Evolutionary conservation across 2,329 filamentous ascomycete genomes (phyloP), one percentile per base, ranked within the genome.

Genomic region (Fusarium sulawesiense): DNA sequence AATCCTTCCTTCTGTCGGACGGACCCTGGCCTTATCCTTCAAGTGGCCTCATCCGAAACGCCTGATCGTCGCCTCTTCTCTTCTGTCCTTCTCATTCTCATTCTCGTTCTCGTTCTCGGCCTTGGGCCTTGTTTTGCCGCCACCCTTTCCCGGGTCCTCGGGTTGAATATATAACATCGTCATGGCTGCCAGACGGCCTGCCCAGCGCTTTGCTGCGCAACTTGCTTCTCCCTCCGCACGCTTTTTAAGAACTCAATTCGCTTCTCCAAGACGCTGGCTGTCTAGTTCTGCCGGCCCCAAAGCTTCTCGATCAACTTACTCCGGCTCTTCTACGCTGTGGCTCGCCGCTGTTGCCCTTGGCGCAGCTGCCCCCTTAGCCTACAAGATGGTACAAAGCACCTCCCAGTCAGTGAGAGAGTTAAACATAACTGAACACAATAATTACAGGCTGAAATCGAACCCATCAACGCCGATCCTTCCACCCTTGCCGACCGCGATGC

Each of bases 401-500:
- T 44, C 30, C 18, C 27, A 9, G n/a, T 47, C 54, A 42, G 32
- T 16, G 18, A 40, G 30, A 49, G 37, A 45, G 21, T 11, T 63
- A 60, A 66, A 72, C 41, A 66, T 73, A 44, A 53, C 74, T 71
- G n/a, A 73, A 25, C 20, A n/a, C 20, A 21, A 25, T 20, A 30
- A 55, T 49, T 16, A 32, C 74, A 88, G 84, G 78, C 82, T 56
- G 73, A 78, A 64, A 77, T 80, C 53, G 80, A 83, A 60, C 78
- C 82, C 55, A 73, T 81, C 60, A 79, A 82, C 57, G 82, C 88
- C 76, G 92, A 94, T 74, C 77, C 83, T 48, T 86, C 92, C 30
- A 88, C 91, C 42, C 92, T 98, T 72, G 94, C 93, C 75, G 93
- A 97, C 78, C 89, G 93, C 75, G 96, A 98, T 80, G 89, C 88